Evolutionary conservation across 2,329 filamentous ascomycete species (phyloP).

Genomic region (Trichoderma sp.): DNA sequence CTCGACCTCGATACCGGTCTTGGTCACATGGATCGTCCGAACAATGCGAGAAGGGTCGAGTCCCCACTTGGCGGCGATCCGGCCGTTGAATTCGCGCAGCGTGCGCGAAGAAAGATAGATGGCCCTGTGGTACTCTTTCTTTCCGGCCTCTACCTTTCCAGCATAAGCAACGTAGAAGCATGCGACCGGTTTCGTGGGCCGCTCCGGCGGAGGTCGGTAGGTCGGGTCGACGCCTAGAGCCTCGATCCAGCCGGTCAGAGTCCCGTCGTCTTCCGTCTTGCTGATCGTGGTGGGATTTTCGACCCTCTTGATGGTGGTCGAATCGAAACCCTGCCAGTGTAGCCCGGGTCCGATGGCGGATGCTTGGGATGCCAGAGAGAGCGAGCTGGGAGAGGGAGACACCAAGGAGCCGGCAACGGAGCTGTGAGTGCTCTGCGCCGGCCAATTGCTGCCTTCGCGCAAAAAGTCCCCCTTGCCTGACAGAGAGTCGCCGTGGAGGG

Average conservation of each 20-base stretch:
- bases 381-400: slow-evolving; percentile 67
- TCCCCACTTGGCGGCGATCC: slow-evolving; percentile 77
- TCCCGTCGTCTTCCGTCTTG: slow-evolving; percentile 63
- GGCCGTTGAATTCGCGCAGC: slow-evolving; percentile 70
- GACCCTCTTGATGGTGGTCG: slow-evolving; percentile 52
- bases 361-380: slow-evolving; percentile 62
- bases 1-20: slow-evolving; percentile 77
- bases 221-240: slow-evolving; percentile 84
- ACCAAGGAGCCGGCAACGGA: slow-evolving; percentile 65
- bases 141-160: slow-evolving; percentile 52
- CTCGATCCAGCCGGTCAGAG: slow-evolving; percentile 82
- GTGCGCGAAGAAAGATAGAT: slow-evolving; percentile 82
- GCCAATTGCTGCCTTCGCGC: slow-evolving; percentile 54
- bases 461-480: slow-evolving; percentile 54
- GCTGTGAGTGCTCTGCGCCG: slow-evolving; percentile 55
- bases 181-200: slow-evolving; percentile 71
- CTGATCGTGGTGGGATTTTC: slow-evolving; percentile 57
- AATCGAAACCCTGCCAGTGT: slow-evolving; percentile 62
- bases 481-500: slow-evolving; percentile 69
- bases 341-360: slow-evolving; percentile 47
- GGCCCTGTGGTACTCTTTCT: slow-evolving; percentile 73
- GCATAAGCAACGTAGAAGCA: slow-evolving; percentile 80
- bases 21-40: slow-evolving; percentile 71
- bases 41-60: slow-evolving; percentile 73
- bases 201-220: slow-evolving; percentile 79